Base-by-base conservation (phyloP, 129 eudicot species). In the Centrapalus pauciflorus region DNA sequence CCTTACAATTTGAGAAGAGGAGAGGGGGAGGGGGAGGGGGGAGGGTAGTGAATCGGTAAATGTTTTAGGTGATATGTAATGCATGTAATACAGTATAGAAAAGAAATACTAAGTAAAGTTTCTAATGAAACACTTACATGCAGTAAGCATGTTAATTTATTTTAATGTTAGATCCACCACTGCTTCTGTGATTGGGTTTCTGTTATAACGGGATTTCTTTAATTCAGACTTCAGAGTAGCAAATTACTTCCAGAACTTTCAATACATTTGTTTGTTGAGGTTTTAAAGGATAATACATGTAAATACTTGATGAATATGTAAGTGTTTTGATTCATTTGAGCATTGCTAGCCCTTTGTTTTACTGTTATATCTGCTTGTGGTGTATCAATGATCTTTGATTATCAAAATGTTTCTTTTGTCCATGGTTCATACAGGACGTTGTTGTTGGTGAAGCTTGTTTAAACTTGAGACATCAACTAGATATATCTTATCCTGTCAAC, bases 401-500 rank as follows among this genome's bases (percentile, higher is more conserved):
- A 66, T 54, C 55, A 34, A 49, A 48, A 29, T 24, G 6, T 54
- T 20, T 35, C 8, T 29, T 40, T 34, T 77, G 23, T 55, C 29
- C 19, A 25, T 51, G 40, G 49, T 66, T 69, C 38, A 7, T 73
- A 24, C 67, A 93, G 96, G 99, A 89, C 37, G 84, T 75, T 65
- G 82, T 86, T 61, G 96, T 93, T 70, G 96, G 99, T 34, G 96
- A 93, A 57, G 58, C 90, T 25, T 93, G 96, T 83, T 75, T 86
- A 30, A 82, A 82, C 71, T 76, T 81, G 86, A 80, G 89, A 75
- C 95, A 93, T 74, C 96, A 93, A 58, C 66, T 93, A 74, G 99
- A 93, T 61, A 52, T 93, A 43, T 83, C 99, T 29, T 93, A 93
- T 80, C 99, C 99, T 61, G 96, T 93, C 80, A 84, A 80, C 82